Evolutionary conservation across 2,329 filamentous ascomycete species (phyloP), one percentile per base, ranked within the genome.

Genomic region (Xylariaceae sp.): DNA sequence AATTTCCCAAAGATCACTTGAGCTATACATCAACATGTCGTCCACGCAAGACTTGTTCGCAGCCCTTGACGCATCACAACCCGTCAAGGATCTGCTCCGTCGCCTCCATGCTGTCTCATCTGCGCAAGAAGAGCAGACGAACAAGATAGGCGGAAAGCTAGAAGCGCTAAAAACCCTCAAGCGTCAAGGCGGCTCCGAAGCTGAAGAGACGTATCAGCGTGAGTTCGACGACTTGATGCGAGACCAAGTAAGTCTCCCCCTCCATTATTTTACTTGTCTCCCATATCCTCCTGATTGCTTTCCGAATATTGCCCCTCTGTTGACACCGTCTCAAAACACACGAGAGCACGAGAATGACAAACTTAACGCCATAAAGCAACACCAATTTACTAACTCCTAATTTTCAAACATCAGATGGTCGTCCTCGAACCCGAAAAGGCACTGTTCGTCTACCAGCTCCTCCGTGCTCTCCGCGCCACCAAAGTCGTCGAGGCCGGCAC

Each of bases 401-500:
- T 14, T 38, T n/a, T 16, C 37, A 14, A 2, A 22, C 32, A n/a
- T 29, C 14, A 48, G 36, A 50, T 50, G 48, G 48, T 50, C 27
- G 34, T 42, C 5, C 25, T 45, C 8, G 45, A 45, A 5, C 16
- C 48, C 16, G 48, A 48, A 23, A 50, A 50, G 36, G 35, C 48
- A 16, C 32, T 48, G 16, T 33, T 27, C 22, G 17, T 44, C 16
- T 44, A 83, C 58, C 72, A 76, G 16, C 66, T 83, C 0, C 57
- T 72, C 3, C 69, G 70, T 3, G 66, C 71, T 10, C 73, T 63
- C 8, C 67, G 71, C 2, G 79, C 79, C 1, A 66, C 64, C 2
- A 70, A 70, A 34, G 64, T 82, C 19, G 72, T 83, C 29, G 80
- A 84, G 56, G 79, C 77, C 0, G 80, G 80, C 1, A 83, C 80